Base-by-base conservation (phyloP, 2,329 filamentous ascomycete genomes). In the Nemania sp. region DNA sequence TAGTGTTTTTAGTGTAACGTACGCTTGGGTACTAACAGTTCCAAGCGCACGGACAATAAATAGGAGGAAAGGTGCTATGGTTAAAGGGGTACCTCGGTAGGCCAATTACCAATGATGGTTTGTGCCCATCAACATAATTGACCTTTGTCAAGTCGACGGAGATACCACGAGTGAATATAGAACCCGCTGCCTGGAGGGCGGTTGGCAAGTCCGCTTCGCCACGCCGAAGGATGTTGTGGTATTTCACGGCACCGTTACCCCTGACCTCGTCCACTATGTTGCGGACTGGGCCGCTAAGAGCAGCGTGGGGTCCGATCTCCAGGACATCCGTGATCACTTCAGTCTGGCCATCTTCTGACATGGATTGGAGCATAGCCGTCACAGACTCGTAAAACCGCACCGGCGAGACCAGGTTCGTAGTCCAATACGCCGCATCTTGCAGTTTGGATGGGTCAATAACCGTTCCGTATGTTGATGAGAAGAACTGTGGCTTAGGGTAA, bases 371-470 rank as follows among this genome's bases (percentile, higher is more conserved):
- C 45, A 70, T 59, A 13, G 27, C 45, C 29, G 29, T 54, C 27
- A 66, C 22, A 10, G 68, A 45, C 10, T 68, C 62, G 15, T 66
- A 26, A 58, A 70, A 70, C 4, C 62, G 62, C 4, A 70, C 69
- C 13, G 69, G 69, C 5, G 62, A 67, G 11, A 70, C 51, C 38
- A 73, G 38, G 11, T 71, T 73, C 7, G 52, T 52, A 2, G 60
- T 70, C 81, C 81, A 83, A 63, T 83, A 81, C 10, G 49, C 18
- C 26, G 66, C 59, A 6, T 51, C 55, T 69, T 32, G 73, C 24
- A 68, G 27, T 18, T 20, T 59, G 5, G 61, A 62, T 5, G 54
- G 13, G 6, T 64, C 62, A 3, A 62, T 56, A 3, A 51, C 1
- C 0, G 61, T 53, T 18, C 61, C 58, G 11, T 57, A 62, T 15